A percentile compares a stretch with the other conserved stretches of the same genome.
phyloP scores from a whole-genome alignment of 768 basidiomycete species.

The Suillus occidentalis region DNA sequence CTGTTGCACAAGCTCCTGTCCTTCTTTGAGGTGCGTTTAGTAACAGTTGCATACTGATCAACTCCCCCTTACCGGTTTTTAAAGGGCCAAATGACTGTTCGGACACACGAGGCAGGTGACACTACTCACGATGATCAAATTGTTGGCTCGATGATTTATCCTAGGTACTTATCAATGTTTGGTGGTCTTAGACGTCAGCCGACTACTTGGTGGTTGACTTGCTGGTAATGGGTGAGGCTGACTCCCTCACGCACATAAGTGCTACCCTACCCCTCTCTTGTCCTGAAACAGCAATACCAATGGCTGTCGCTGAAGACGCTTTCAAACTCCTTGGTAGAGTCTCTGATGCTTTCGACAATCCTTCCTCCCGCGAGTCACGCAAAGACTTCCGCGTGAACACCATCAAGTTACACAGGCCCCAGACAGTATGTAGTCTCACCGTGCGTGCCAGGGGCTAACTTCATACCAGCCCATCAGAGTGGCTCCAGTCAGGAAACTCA shows the following conservation, averaged over 20 bases:
- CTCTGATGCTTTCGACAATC: conserved; percentile 31
- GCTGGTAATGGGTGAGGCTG: neutral
- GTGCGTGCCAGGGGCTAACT: neutral
- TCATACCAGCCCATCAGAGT: conserved; percentile 11
- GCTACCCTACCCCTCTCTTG: neutral
- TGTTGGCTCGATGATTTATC: neutral
- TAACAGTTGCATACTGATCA: conserved; percentile 1
- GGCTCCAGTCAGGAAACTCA: conserved; percentile 18
- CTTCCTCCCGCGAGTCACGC: conserved; percentile 18
- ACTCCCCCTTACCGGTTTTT: neutral
- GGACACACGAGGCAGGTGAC: conserved; percentile 98
- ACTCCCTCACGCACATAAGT: neutral
- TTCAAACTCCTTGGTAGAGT: conserved; percentile 26
- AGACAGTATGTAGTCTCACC: conserved; percentile 19
- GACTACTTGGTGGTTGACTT: neutral
- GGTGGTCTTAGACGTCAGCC: neutral
- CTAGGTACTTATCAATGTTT: neutral
- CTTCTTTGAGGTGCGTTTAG: conserved; percentile 75
- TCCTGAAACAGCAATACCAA: neutral
- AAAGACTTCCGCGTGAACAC: conserved; percentile 23
- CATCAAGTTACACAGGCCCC: conserved; percentile 22
- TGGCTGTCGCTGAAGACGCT: conserved; percentile 14
- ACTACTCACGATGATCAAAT: conserved; percentile 38
- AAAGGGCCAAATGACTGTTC: conserved; percentile 96
- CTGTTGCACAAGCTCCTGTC: conserved; percentile 78